phyloP scores from a whole-genome alignment of 805 yeast species.

The Wickerhamomyces subpelliculosus region DNA sequence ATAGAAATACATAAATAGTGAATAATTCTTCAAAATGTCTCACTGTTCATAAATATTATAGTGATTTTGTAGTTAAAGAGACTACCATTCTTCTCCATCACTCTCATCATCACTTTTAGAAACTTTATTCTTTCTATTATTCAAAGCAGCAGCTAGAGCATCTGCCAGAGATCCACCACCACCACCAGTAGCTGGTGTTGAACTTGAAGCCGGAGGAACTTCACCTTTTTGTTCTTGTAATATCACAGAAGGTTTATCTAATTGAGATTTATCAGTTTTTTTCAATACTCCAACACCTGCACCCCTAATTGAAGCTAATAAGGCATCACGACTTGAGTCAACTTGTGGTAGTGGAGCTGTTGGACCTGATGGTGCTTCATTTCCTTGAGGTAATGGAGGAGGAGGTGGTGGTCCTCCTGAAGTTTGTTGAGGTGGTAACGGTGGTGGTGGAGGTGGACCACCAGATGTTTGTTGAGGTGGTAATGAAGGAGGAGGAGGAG shows the following conservation, averaged over 20 bases:
- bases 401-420: conserved; percentile 19
- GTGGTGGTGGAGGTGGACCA: conserved; percentile 26
- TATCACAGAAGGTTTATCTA: conserved; percentile 71
- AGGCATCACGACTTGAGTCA: conserved; percentile 67
- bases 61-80: not conserved
- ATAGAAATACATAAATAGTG: not conserved
- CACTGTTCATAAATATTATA: too few relatives aligned
- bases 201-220: conserved; percentile 29
- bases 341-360: conserved; percentile 23
- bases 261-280: conserved; percentile 75
- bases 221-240: conserved; percentile 70
- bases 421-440: conserved; percentile 8
- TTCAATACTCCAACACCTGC: conserved; percentile 62
- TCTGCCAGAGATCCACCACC: conserved; percentile 71
- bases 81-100: conserved; percentile 70
- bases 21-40: not conserved
- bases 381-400: conserved; percentile 21
- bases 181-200: conserved; percentile 30
- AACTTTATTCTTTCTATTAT: conserved; percentile 75
- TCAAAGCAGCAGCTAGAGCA: conserved; percentile 83
- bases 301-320: conserved; percentile 78
- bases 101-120: conserved; percentile 79
- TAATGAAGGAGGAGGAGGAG: conserved; percentile 7
- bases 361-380: conserved; percentile 19
- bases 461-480: conserved; percentile 17